These are phyloP conservation scores for Solanum clarkiae DNA, from an alignment of 257 asterid species.

Conservation along the genomic window DNA sequence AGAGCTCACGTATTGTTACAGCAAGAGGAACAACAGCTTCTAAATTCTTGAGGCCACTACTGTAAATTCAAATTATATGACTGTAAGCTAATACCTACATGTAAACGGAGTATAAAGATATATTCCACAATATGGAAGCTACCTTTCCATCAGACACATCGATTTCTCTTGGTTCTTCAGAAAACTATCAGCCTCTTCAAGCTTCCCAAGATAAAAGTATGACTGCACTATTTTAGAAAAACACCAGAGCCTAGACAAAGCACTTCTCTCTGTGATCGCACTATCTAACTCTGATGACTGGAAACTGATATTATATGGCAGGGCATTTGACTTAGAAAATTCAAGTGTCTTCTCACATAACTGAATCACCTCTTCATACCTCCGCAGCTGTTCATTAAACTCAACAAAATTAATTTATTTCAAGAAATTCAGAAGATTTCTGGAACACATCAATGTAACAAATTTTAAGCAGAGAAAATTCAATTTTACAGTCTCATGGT, in stretches of 20 bases:
- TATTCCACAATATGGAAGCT: background rate
- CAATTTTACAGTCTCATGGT: slow-evolving; percentile 3
- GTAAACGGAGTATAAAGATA: background rate
- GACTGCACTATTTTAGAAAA: slow-evolving; percentile 56
- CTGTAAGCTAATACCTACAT: background rate
- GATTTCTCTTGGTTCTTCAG: slow-evolving; percentile 68
- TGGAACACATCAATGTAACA: background rate
- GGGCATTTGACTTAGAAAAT: slow-evolving; percentile 29
- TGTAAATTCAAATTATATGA: slow-evolving; percentile 15
- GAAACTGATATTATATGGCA: slow-evolving; percentile 13
- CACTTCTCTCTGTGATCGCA: slow-evolving; percentile 31
- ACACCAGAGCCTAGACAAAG: slow-evolving; percentile 60
- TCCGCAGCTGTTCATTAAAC: slow-evolving; percentile 54
- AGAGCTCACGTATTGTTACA: slow-evolving; percentile 56
- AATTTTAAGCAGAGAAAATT: background rate
- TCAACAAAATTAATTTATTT: background rate
- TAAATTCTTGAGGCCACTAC: slow-evolving; percentile 30
- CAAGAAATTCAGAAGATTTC: background rate
- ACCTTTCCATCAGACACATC: slow-evolving; percentile 35
- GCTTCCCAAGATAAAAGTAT: slow-evolving; percentile 66
- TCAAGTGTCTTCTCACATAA: slow-evolving; percentile 57
- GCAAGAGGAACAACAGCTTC: slow-evolving; percentile 60
- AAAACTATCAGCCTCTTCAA: slow-evolving; percentile 70
- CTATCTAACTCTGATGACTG: slow-evolving; percentile 22
- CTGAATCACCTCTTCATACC: slow-evolving; percentile 67